Base-by-base conservation (phyloP, 2,329 filamentous ascomycete species). In the Cladosporium sp. region DNA sequence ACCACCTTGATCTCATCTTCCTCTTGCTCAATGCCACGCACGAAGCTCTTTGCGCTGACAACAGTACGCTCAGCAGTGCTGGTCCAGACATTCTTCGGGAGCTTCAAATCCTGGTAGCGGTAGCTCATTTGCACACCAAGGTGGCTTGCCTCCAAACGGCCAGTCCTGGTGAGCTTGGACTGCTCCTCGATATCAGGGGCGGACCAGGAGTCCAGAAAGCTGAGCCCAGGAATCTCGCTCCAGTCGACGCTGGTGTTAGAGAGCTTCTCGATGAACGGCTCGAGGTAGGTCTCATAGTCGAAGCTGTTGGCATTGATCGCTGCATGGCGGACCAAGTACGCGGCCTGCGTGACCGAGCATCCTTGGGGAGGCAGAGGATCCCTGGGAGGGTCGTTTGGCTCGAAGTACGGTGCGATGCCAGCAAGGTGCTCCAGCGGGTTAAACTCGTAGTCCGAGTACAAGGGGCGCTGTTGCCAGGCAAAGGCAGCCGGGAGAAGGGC, bases 1-100 rank as follows among this genome's bases (percentile, higher is more conserved):
- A 87, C 81, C 8, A 87, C 80, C 57, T 84, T 78, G 67, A 88
- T 87, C 60, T 79, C 78, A 84, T 81, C 69, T 83, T 84, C 54
- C 82, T 82, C 71, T 4, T 78, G 76, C 69, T 87, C 84, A 11
- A 88, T 78, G 0, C 86, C 87, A 3, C 83, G 80, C 30, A 87
- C 85, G 18, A 90, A 82, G 0, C 84, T 83, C 71, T 85, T 78
- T 0, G 87, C 86, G 10, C 84, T 87, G 74, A 86, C 82, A 52
- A 82, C 79, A 0, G 87, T 89, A 21, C 88, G 79, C 75, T 89
- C 87, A 0, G 88, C 87, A 0, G 86, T 88, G 7, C 85, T 87
- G 1, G 87, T 82, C 87, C 87, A 90, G 1, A 89, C 80, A 59
- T 82, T 83, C 67, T 80, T 78, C 0, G 87, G 87, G 5, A 83